These are phyloP conservation scores for Coemansia sp. DNA, from an alignment of 192 early-diverging fungal species.

Conservation along the genomic window DNA sequence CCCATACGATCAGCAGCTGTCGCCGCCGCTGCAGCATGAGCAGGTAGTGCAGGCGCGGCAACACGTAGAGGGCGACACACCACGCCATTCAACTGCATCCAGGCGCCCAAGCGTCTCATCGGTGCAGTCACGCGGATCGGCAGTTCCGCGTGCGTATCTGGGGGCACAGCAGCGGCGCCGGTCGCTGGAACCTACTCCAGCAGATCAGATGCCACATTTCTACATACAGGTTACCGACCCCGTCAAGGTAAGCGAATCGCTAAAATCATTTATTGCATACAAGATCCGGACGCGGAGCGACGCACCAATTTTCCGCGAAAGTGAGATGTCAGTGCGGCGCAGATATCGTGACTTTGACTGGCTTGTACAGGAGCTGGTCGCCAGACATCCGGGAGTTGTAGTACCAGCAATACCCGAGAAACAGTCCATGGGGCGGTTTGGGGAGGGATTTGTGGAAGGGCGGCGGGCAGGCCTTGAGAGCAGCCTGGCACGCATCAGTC, in stretches of 20 bases:
- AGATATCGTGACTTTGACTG: constrained; percentile 93
- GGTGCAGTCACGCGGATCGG: constrained; percentile 7
- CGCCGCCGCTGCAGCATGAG: constrained; percentile 44
- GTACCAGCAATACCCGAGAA: constrained; percentile 94
- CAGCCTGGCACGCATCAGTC: constrained; percentile 75
- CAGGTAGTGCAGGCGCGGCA: constrained; percentile 31
- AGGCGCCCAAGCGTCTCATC: constrained; percentile 9
- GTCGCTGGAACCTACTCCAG: constrained; percentile 44
- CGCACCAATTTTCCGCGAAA: constrained; percentile 70
- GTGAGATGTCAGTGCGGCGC: constrained; percentile 79
- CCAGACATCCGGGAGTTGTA: constrained; percentile 81
- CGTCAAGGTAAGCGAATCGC: constrained; percentile 85
- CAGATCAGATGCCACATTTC: constrained; percentile 57
- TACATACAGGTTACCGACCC: constrained; percentile 79
- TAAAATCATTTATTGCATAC: constrained; percentile 83
- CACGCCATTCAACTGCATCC: constrained; percentile 20
- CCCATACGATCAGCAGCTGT: constrained; percentile 53
- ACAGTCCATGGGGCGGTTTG: constrained; percentile 86
- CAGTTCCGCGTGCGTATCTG: constrained; percentile 25
- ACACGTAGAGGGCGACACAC: constrained; percentile 27
- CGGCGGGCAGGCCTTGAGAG: constrained; percentile 80
- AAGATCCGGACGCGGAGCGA: constrained; percentile 82
- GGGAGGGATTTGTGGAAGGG: constrained; percentile 93
- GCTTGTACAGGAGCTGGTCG: constrained; percentile 81
- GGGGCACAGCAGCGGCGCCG: constrained; percentile 40